Evolutionary conservation across 1,284 basidiomycete genomes (phyloP).

Genomic region (Boletellus sp.): DNA sequence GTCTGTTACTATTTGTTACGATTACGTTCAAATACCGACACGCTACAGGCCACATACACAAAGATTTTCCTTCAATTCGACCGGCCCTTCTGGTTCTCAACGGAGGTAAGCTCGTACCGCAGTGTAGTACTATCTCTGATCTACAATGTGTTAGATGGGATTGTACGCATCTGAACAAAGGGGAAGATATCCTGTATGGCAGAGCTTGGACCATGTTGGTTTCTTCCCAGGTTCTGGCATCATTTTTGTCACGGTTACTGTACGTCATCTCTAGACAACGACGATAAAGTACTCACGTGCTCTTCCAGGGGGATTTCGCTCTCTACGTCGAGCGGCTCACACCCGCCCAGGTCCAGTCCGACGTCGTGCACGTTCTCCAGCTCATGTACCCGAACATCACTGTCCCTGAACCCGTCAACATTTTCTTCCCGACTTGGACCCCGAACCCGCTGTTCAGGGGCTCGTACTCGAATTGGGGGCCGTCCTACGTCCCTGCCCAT

Average conservation of each 20-base stretch:
- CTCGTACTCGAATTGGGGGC: constrained; percentile 68
- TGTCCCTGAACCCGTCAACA: constrained; percentile 52
- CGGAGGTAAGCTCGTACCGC: constrained; percentile 42
- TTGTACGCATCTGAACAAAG: constrained; percentile 63
- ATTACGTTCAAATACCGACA: background rate
- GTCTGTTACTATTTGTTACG: constrained; percentile 28
- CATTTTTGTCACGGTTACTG: constrained; percentile 64
- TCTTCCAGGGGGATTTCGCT: constrained; percentile 51
- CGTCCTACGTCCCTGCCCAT: constrained; percentile 51
- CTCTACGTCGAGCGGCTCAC: constrained; percentile 54
- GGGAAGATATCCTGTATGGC: constrained; percentile 69
- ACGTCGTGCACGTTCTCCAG: constrained; percentile 53
- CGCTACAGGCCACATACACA: constrained; percentile 52
- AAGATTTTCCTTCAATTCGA: constrained; percentile 71
- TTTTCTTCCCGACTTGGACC: constrained; percentile 58
- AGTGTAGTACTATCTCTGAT: background rate
- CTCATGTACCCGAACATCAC: constrained; percentile 54
- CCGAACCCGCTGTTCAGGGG: constrained; percentile 58
- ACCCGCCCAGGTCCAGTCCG: constrained; percentile 44
- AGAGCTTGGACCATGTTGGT: constrained; percentile 56
- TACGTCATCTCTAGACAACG: constrained; percentile 27
- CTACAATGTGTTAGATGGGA: constrained; percentile 42
- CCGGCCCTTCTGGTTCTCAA: constrained; percentile 66
- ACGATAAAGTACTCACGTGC: background rate
- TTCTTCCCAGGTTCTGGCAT: constrained; percentile 63